These are phyloP conservation scores for Nemania bipapillata DNA, from an alignment of 2,329 filamentous ascomycete genomes.

Conservation along the genomic window DNA sequence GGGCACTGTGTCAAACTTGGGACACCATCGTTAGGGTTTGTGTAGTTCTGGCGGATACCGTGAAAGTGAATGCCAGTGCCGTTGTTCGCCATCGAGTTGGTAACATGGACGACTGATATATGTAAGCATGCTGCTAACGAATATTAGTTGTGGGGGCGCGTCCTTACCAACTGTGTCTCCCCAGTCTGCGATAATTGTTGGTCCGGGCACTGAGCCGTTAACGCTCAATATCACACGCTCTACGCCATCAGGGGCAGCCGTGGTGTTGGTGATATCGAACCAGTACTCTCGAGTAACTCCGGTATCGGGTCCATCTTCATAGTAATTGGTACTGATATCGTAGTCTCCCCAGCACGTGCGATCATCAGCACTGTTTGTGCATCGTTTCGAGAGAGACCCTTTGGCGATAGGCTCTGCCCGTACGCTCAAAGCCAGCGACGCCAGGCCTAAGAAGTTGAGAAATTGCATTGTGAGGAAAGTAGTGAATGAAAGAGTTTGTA, in stretches of 20 bases:
- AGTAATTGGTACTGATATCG: constrained; percentile 35
- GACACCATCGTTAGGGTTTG: constrained; percentile 68
- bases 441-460: background rate
- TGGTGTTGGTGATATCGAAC: constrained; percentile 51
- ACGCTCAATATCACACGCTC: constrained; percentile 54
- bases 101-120: constrained; percentile 59
- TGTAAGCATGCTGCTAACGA: background rate
- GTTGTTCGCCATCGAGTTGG: constrained; percentile 63
- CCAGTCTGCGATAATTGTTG: constrained; percentile 61
- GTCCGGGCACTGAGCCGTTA: constrained; percentile 51
- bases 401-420: background rate
- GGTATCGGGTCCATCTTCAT: constrained; percentile 33
- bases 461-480: constrained; percentile 2
- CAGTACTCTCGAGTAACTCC: constrained; percentile 49
- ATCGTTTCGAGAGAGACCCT: constrained; percentile 16
- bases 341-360: constrained; percentile 34
- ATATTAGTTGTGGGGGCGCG: background rate
- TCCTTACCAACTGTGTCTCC: constrained; percentile 55
- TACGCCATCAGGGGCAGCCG: constrained; percentile 55
- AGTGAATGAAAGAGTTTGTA: background rate
- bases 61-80: constrained; percentile 73
- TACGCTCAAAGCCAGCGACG: constrained; percentile 1
- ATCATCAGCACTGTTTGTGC: constrained; percentile 25
- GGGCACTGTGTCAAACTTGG: constrained; percentile 62
- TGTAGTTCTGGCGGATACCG: constrained; percentile 67